phyloP scores from a whole-genome alignment of 2,329 filamentous ascomycete species.

The Ceratocystis ficicola region DNA sequence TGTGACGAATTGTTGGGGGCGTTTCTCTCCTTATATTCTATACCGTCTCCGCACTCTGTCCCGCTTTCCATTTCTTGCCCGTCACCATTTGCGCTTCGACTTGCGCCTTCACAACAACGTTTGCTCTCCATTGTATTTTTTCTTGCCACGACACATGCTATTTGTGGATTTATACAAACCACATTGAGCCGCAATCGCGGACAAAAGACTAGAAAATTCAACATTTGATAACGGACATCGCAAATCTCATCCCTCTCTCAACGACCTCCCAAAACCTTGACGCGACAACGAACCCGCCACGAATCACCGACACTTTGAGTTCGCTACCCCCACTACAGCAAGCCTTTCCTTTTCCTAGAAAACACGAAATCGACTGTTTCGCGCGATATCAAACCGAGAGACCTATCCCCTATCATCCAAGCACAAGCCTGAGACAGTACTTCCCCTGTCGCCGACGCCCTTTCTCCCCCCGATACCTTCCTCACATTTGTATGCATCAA shows the following conservation, averaged over 20 bases:
- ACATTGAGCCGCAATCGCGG: not conserved
- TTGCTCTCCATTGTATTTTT: not conserved
- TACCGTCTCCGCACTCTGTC: not conserved
- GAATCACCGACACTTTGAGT: not conserved
- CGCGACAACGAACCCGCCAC: constrained; percentile 1
- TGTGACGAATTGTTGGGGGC: constrained; percentile 9
- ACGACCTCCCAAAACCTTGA: not conserved
- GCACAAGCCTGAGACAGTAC: not conserved
- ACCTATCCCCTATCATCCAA: not conserved
- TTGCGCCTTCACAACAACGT: not conserved
- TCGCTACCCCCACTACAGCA: not conserved
- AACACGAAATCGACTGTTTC: not conserved
- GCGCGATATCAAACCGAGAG: not conserved
- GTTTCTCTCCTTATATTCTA: not conserved
- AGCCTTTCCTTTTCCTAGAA: not conserved
- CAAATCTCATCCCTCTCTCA: not conserved
- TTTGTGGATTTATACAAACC: not conserved
- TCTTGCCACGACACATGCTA: not conserved
- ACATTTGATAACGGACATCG: not conserved
- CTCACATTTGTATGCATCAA: not conserved
- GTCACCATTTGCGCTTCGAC: not conserved
- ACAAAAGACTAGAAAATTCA: not conserved
- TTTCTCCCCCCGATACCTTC: not conserved
- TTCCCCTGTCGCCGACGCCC: not conserved
- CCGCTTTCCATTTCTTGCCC: not conserved